These are phyloP conservation scores for Akanthomyces lecanii DNA, from an alignment of 2,329 filamentous ascomycete species.

Conservation along the genomic window DNA sequence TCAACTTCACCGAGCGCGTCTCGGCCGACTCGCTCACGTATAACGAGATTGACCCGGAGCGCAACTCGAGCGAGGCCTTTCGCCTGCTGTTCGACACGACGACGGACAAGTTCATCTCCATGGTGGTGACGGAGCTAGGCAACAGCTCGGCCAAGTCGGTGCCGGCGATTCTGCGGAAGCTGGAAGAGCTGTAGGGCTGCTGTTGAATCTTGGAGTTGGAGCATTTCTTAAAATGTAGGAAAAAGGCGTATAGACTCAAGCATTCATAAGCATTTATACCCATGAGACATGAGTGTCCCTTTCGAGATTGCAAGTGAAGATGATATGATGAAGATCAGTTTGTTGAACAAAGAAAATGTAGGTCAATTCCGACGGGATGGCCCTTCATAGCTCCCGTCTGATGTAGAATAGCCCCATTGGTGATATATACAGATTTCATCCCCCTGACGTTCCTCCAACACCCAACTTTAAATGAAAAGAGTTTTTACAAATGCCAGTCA, in stretches of 20 bases:
- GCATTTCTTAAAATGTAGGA: background rate
- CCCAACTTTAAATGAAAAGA: background rate
- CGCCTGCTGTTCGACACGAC: conserved; percentile 88
- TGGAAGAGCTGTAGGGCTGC: conserved; percentile 49
- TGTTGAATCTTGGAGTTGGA: background rate
- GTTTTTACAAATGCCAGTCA: conserved; percentile 13
- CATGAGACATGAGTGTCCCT: background rate
- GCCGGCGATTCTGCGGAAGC: conserved; percentile 55
- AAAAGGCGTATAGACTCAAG: background rate
- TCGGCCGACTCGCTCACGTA: conserved; percentile 88
- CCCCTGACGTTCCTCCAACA: background rate
- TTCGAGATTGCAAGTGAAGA: background rate
- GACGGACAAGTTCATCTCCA: conserved; percentile 76
- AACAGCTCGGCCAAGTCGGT: conserved; percentile 82
- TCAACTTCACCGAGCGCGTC: conserved; percentile 86
- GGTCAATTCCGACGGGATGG: background rate
- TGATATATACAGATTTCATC: conserved; percentile 15
- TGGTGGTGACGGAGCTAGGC: conserved; percentile 88
- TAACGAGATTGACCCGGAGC: conserved; percentile 83
- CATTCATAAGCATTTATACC: conserved; percentile 12
- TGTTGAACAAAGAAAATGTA: background rate
- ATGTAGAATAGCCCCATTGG: background rate
- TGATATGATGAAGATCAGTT: too few species aligned
- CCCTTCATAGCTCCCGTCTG: background rate
- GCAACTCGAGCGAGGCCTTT: conserved; percentile 51